Base-by-base conservation (phyloP, 2,329 filamentous ascomycete species). In the Cryphonectria naterciae region DNA sequence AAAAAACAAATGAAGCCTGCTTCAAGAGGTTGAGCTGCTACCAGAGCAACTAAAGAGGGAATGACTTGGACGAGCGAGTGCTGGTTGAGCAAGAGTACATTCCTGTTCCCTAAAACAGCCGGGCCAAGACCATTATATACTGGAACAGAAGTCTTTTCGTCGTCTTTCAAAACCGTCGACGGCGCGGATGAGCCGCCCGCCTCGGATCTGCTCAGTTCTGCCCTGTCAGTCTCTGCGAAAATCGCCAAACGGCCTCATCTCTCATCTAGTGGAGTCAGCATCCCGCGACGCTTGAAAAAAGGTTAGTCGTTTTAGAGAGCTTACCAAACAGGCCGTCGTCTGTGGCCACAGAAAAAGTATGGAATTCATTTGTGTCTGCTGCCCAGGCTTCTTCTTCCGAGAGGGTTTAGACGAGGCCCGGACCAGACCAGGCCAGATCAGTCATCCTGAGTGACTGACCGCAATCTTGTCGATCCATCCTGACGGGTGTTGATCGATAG, bases 111-210 rank as follows among this genome's bases (percentile, higher is more conserved):
- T 3, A 4, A 37, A 35, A 61, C 19, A 25, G 32, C 35, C 58
- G 35, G 19, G 32, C 35, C 58, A 39, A 61, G 58, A 61, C 35
- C 58, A 61, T 61, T 61, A 61, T 61, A 61, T 61, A 61, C 32
- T 4, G 11, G 11, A 2, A 39, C 10, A 39, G 37, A 11, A 13
- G 37, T 39, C 37, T 39, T 11, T 11, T 22, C 22, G 19, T 15
- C 58, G 8, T 39, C 58, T 39, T 19, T n/a, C 35, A 49, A n/a
- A 7, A 49, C 46, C 11, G 46, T 22, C 19, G 19, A 49, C 17
- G 56, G n/a, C 35, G 25, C 28, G 15, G 25, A 8, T 15, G 25
- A 8, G 15, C 54, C 28, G 7, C 25, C 1, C 15, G 28, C 7
- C 28, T 11, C 54, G 54, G 19, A 7, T 19, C 11, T 25, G 49